phyloP scores from a whole-genome alignment of 1,284 basidiomycete species.

The Cutaneotrichosporon sp. region DNA sequence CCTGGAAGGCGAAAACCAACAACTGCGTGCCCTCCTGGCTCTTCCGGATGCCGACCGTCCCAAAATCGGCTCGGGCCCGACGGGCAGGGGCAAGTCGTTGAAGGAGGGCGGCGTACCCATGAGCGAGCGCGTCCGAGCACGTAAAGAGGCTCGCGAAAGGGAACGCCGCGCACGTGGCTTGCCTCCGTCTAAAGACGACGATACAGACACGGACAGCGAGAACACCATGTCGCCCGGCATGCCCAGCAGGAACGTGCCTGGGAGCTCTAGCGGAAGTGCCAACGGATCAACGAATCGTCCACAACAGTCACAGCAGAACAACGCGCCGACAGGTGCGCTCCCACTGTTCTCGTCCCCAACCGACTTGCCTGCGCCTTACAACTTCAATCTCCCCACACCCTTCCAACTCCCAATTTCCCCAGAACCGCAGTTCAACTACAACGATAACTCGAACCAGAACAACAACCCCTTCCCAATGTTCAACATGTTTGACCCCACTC shows the following conservation, averaged over 20 bases:
- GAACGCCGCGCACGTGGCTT: conserved; percentile 35
- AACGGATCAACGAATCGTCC: conserved; percentile 3
- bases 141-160: conserved; percentile 44
- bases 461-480: conserved; percentile 12
- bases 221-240: conserved; percentile 23
- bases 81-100: conserved; percentile 47
- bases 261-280: background rate
- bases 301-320: background rate
- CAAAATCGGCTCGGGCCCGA: conserved; percentile 48
- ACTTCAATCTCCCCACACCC: conserved; percentile 39
- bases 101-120: conserved; percentile 50
- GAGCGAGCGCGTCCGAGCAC: conserved; percentile 46
- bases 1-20: conserved; percentile 77
- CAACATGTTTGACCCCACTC: conserved; percentile 15
- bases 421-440: conserved; percentile 26
- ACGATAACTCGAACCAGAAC: conserved; percentile 15
- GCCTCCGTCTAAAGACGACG: conserved; percentile 8
- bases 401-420: conserved; percentile 39
- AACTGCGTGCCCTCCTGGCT: conserved; percentile 67
- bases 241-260: background rate
- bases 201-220: conserved; percentile 17
- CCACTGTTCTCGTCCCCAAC: conserved; percentile 20
- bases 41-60: conserved; percentile 58
- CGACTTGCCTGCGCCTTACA: conserved; percentile 30
- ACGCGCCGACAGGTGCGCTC: background rate